phyloP scores from a whole-genome alignment of 2,329 filamentous ascomycete species.

The Beauveria australis region DNA sequence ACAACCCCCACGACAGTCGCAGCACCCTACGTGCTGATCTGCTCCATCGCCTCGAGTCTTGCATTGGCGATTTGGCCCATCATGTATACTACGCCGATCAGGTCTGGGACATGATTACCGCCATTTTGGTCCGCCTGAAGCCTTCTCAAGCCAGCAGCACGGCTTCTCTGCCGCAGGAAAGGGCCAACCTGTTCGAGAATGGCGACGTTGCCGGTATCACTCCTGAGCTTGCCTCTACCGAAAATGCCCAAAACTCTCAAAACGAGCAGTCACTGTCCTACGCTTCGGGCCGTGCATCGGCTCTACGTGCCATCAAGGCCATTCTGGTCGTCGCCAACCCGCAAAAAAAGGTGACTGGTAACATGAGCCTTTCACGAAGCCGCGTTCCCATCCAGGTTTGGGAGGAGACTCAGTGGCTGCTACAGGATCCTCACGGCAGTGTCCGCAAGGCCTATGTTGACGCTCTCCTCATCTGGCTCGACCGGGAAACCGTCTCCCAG shows the following conservation, averaged over 20 bases:
- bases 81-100: conserved; percentile 97
- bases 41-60: conserved; percentile 63
- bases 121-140: conserved; percentile 71
- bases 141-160: conserved; percentile 43
- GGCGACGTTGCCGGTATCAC: conserved; percentile 22
- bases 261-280: conserved; percentile 46
- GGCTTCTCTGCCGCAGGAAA: conserved; percentile 37
- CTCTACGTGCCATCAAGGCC: conserved; percentile 71
- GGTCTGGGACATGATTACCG: conserved; percentile 85
- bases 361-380: conserved; percentile 60
- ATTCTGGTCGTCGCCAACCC: conserved; percentile 77
- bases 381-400: conserved; percentile 74
- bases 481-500: conserved; percentile 62
- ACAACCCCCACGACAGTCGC: conserved; percentile 24
- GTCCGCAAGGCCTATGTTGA: conserved; percentile 83
- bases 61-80: conserved; percentile 83
- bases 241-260: conserved; percentile 31
- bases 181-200: conserved; percentile 34
- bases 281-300: conserved; percentile 50
- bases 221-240: conserved; percentile 28
- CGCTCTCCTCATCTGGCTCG: conserved; percentile 75
- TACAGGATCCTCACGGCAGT: conserved; percentile 68
- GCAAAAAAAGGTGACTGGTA: conserved; percentile 48
- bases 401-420: conserved; percentile 93
- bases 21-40: conserved; percentile 53